These are phyloP conservation scores for Heracleum sosnowskyi DNA, from an alignment of 129 eudicot genomes.

Conservation along the genomic window DNA sequence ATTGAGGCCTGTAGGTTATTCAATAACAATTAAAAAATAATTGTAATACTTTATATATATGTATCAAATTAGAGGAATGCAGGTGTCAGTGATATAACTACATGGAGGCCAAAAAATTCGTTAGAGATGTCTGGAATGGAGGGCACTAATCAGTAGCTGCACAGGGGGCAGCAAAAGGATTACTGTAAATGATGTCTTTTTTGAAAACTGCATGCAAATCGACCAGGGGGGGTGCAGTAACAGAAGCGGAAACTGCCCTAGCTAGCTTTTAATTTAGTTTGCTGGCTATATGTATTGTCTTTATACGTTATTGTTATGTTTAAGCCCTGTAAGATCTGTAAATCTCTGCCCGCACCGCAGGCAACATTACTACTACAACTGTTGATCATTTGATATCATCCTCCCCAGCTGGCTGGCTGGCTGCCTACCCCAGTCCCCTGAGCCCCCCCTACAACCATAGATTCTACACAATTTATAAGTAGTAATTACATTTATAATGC, in stretches of 20 bases:
- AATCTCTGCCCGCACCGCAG: background rate
- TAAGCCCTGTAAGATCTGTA: background rate
- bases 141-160: background rate
- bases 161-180: background rate
- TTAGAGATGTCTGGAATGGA: conserved; percentile 19
- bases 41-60: no score
- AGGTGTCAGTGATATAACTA: conserved; percentile 16
- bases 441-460: background rate
- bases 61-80: background rate
- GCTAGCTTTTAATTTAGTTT: conserved; percentile 2
- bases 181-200: conserved; percentile 5
- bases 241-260: background rate
- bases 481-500: background rate
- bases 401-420: background rate
- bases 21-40: no score
- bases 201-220: background rate
- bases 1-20: background rate
- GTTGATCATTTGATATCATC: background rate
- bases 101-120: conserved; percentile 15
- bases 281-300: background rate
- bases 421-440: background rate
- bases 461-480: background rate
- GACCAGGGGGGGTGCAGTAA: background rate
- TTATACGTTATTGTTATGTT: background rate
- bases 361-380: background rate